A percentile compares a stretch with the other conserved stretches of the same genome.
Conservation (phyloP, 805 yeast species). For the Saturnispora besseyi region DNA sequence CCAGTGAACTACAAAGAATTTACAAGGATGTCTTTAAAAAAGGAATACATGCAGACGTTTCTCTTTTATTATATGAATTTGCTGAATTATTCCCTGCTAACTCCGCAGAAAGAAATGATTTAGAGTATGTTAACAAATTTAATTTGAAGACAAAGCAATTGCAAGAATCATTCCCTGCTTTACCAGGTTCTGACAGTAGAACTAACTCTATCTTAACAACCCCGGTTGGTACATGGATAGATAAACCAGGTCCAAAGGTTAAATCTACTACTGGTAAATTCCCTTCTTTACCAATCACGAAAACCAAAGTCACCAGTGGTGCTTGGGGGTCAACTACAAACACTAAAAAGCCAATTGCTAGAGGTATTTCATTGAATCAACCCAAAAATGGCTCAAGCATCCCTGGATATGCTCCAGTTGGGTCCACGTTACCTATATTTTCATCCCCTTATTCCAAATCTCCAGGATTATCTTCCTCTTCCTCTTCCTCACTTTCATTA, state of each 20-base stretch:
- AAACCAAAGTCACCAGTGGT: background rate
- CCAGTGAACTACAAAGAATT: constrained; percentile 36
- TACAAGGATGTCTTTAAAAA: constrained; percentile 42
- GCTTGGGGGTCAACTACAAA: background rate
- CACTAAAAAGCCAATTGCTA: constrained; percentile 6
- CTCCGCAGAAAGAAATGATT: constrained; percentile 37
- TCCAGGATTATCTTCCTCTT: constrained; percentile 22
- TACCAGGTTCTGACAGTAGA: constrained; percentile 26
- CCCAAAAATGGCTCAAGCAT: constrained; percentile 15
- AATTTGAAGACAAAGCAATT: constrained; percentile 18
- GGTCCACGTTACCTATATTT: background rate
- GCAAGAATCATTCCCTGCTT: constrained; percentile 41
- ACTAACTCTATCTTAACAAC: constrained; percentile 3
- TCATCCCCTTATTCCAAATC: constrained; percentile 19
- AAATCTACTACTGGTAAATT: background rate
- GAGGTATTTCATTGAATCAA: constrained; percentile 13
- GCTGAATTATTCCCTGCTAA: constrained; percentile 44
- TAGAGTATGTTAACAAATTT: constrained; percentile 24
- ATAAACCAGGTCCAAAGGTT: background rate
- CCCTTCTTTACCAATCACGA: constrained; percentile 1
- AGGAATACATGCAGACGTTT: constrained; percentile 37
- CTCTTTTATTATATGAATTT: constrained; percentile 50
- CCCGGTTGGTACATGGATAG: constrained; percentile 2
- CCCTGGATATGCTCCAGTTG: constrained; percentile 16
- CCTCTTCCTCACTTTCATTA: constrained; percentile 14